Conservation (phyloP, 495 filamentous ascomycete species). For the Tuber aestivum region DNA sequence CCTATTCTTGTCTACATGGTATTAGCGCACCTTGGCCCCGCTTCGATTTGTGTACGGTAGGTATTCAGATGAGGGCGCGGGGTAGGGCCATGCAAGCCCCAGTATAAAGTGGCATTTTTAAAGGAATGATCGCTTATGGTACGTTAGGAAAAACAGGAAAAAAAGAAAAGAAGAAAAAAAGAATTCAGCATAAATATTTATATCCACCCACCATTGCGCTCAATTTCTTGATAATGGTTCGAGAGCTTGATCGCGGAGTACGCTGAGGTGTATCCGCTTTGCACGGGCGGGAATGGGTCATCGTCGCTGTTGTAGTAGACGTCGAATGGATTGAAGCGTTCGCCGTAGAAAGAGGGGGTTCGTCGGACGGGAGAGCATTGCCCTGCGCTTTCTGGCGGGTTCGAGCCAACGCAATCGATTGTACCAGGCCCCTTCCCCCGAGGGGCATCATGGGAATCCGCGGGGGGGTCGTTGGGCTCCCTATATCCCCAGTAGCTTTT, state of each 20-base stretch:
- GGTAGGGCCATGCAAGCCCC: background rate
- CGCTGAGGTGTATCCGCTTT: background rate
- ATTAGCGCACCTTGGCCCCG: background rate
- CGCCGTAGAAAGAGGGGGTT: background rate
- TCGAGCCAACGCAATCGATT: background rate
- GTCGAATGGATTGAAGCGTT: background rate
- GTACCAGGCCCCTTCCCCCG: background rate
- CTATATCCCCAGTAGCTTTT: background rate
- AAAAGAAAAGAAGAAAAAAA: background rate
- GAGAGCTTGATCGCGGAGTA: background rate
- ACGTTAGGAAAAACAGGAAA: background rate
- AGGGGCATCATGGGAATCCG: background rate
- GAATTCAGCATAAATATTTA: background rate
- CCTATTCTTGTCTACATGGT: background rate
- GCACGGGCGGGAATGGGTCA: background rate
- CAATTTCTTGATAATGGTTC: background rate
- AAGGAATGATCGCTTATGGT: background rate
- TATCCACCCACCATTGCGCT: constrained; percentile 2
- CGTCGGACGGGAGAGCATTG: background rate
- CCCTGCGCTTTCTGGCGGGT: background rate
- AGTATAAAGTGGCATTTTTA: background rate
- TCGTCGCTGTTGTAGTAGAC: background rate
- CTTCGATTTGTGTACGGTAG: background rate
- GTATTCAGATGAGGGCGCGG: background rate
- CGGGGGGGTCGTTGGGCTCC: background rate